Conservation (phyloP, 2,329 filamentous ascomycete species). For the Microsporum canis region DNA sequence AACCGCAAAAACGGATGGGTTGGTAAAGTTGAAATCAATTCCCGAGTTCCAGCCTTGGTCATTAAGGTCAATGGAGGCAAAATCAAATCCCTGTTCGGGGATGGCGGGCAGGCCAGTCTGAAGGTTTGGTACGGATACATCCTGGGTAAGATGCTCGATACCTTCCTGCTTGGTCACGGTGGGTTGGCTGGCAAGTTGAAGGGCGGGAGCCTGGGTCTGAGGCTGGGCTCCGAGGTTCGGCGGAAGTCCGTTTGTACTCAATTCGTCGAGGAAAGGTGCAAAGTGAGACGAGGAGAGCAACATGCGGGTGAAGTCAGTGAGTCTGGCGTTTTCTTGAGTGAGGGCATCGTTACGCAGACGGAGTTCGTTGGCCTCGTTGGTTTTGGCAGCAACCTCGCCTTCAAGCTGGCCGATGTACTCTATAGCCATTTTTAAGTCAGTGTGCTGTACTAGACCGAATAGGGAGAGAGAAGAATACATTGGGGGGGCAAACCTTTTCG, state of each 20-base stretch:
- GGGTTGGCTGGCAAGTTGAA: conserved; percentile 32
- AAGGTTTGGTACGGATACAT: conserved; percentile 48
- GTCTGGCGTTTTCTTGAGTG: conserved; percentile 71
- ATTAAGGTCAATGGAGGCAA: conserved; percentile 55
- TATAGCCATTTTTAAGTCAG: conserved; percentile 45
- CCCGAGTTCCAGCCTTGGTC: conserved; percentile 36
- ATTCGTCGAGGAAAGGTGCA: conserved; percentile 63
- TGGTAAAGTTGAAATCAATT: conserved; percentile 35
- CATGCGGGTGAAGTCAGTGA: conserved; percentile 68
- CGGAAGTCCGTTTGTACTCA: conserved; percentile 49
- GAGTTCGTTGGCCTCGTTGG: conserved; percentile 70
- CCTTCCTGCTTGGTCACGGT: conserved; percentile 53
- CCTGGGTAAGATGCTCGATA: conserved; percentile 47
- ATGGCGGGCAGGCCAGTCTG: conserved; percentile 69
- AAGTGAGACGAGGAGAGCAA: conserved; percentile 72
- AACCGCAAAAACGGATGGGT: conserved; percentile 51
- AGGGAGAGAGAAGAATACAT: conserved; percentile 7
- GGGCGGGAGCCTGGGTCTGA: conserved; percentile 26
- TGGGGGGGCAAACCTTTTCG: conserved; percentile 64
- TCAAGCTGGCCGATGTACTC: conserved; percentile 97
- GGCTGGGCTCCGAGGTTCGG: conserved; percentile 24
- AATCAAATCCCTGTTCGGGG: conserved; percentile 65
- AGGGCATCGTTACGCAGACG: conserved; percentile 71
- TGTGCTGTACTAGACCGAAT: conserved; percentile 7
- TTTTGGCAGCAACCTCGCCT: conserved; percentile 71